Base-by-base conservation (phyloP, 345 rosid species). In the Rubroshorea leprosula region DNA sequence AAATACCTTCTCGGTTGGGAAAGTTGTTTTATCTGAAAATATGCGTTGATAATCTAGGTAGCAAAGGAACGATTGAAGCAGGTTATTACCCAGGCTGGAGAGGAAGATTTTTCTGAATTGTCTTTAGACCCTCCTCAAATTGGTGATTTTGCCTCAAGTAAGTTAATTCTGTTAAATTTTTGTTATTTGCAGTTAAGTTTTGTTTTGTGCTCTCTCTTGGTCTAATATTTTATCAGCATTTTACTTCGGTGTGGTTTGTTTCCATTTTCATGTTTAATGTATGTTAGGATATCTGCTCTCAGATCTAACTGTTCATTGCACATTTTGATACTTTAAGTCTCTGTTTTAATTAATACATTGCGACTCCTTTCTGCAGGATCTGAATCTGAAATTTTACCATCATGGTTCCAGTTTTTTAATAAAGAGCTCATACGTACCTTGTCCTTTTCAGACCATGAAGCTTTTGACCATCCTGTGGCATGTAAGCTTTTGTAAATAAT, bases 391-490 rank as follows among this genome's bases (percentile, higher is more conserved):
- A 68, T 79, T 64, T 54, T 78, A 53, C 95, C 99, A 16, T 65
- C 90, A 43, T 90, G 99, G 99, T 89, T 90, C 80, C 82, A 85
- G 56, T 63, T 70, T 75, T 79, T 89, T 69, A 83, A 93, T 50
- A 76, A 82, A 65, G 95, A 90, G 84, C 95, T 90, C 55, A 76
- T 83, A 49, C 76, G 72, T 20, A 68, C 80, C 24, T 75, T 82
- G 55, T 83, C 97, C 9, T 93, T 93, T 62, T 85, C 97, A 11
- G 96, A 89, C 13, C 97, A 93, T 56, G 97, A 90, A 81, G 87
- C 99, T 61, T 93, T 87, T 72, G 99, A 93, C 61, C 96, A 93
- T 75, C 99, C 99, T 11, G 96, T 93, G 76, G 92, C 96, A 52
- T 93, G 97, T 93, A 82, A 79, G 94, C 61, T 64, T 64, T 64